These are phyloP conservation scores for Lactifluus echinatus DNA, from an alignment of 768 basidiomycete species.

Conservation along the genomic window DNA sequence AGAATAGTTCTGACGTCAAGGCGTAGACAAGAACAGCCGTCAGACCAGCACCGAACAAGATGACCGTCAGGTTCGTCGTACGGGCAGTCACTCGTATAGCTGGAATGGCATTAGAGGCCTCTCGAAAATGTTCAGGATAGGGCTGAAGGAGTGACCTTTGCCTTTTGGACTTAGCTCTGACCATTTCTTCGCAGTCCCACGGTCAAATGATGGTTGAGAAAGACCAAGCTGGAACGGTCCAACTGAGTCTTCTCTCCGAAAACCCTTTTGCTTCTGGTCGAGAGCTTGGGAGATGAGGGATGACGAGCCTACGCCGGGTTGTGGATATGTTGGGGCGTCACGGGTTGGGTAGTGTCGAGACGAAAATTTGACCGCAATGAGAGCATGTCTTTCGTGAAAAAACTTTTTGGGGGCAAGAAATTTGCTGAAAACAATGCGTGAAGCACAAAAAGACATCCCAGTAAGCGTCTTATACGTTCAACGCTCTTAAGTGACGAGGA, in stretches of 20 bases:
- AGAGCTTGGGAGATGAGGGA: conserved; percentile 56
- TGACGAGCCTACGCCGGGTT: conserved; percentile 29
- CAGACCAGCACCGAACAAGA: conserved; percentile 71
- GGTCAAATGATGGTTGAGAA: conserved; percentile 45
- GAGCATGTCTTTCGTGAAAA: neutral
- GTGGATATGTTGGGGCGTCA: neutral
- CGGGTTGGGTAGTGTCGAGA: conserved; percentile 12
- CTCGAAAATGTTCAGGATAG: neutral
- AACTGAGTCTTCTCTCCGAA: conserved; percentile 45
- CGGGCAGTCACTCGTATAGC: conserved; percentile 49
- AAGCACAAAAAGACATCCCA: conserved; percentile 2
- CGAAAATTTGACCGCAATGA: neutral
- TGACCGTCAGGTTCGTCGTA: conserved; percentile 44
- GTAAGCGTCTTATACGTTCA: neutral
- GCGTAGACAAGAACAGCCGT: conserved; percentile 71
- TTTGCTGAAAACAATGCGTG: neutral
- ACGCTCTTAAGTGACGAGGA: neutral
- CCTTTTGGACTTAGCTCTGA: conserved; percentile 67
- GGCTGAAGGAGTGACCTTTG: conserved; percentile 45
- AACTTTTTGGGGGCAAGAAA: neutral
- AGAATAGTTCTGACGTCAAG: conserved; percentile 75
- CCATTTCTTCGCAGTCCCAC: conserved; percentile 63
- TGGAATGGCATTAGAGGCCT: conserved; percentile 3
- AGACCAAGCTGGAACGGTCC: conserved; percentile 76
- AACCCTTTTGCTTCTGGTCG: conserved; percentile 43